Evolutionary conservation across 257 asterid genomes (phyloP).

Genomic region (Lithospermum erythrorhizon): DNA sequence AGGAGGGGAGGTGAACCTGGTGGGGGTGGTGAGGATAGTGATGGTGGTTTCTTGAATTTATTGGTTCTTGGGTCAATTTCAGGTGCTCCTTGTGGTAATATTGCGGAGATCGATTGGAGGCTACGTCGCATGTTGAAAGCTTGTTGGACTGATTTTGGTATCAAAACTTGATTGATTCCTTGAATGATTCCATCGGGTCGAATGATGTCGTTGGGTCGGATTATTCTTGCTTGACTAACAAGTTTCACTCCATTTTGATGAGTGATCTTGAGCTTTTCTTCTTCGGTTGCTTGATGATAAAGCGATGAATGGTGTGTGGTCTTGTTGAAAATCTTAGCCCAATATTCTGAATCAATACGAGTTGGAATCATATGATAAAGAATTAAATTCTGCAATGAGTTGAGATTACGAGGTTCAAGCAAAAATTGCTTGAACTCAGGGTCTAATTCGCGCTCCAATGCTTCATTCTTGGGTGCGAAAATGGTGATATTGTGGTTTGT

Average conservation of each 20-base stretch:
- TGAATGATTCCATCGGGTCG: constrained; percentile 93
- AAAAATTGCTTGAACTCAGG: constrained; percentile 81
- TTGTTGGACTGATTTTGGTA: constrained; percentile 15
- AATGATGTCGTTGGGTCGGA: constrained; percentile 45
- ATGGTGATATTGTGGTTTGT: constrained; percentile 69
- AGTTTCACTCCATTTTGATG: constrained; percentile 29
- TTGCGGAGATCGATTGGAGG: constrained; percentile 60
- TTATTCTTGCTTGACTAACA: constrained; percentile 32
- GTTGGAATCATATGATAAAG: constrained; percentile 75
- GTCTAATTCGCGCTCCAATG: constrained; percentile 73
- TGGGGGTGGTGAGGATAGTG: constrained; percentile 1
- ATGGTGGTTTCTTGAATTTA: constrained; percentile 11
- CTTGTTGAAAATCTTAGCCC: constrained; percentile 16
- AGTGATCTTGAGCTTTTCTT: constrained; percentile 29
- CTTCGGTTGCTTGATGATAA: constrained; percentile 29
- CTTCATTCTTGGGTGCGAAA: constrained; percentile 79
- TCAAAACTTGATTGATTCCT: constrained; percentile 56
- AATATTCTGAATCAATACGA: constrained; percentile 45
- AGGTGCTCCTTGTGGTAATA: constrained; percentile 75
- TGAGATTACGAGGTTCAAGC: constrained; percentile 73
- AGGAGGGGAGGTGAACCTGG: constrained; percentile 18
- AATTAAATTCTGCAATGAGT: constrained; percentile 61
- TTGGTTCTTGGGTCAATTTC: constrained; percentile 75
- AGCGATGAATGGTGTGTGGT: constrained; percentile 32
- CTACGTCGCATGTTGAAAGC: constrained; percentile 45